Conservation (phyloP, 176 grass and related monocot genomes). For the Pontederia paniculata region DNA sequence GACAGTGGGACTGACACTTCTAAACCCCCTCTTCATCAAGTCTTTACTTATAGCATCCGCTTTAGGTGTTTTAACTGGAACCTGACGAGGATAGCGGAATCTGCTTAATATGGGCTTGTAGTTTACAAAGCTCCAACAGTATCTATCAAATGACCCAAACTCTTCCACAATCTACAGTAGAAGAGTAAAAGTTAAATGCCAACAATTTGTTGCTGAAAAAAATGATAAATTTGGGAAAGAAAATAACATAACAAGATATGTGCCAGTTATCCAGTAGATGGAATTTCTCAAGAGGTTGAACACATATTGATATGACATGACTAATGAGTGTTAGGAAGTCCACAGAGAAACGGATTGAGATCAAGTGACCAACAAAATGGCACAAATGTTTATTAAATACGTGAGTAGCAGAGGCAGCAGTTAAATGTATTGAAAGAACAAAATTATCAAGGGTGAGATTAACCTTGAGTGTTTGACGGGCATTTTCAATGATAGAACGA, state of each 20-base stretch:
- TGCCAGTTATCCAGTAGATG: too few relatives aligned
- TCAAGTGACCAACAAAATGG: too few relatives aligned
- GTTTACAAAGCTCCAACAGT: constrained; percentile 89
- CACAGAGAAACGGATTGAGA: too few relatives aligned
- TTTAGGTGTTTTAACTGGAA: constrained; percentile 76
- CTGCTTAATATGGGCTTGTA: constrained; percentile 67
- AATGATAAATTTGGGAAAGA: not conserved
- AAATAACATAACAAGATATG: too few relatives aligned
- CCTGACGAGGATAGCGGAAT: constrained; percentile 81
- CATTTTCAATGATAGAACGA: constrained; percentile 65
- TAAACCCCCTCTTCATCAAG: constrained; percentile 69
- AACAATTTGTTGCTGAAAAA: not conserved
- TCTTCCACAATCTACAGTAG: constrained; percentile 47
- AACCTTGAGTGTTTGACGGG: constrained; percentile 80
- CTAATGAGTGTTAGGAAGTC: too few relatives aligned
- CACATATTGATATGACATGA: too few relatives aligned
- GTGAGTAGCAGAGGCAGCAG: too few relatives aligned
- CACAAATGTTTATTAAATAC: too few relatives aligned
- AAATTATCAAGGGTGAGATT: not conserved
- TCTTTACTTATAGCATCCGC: constrained; percentile 97
- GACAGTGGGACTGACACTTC: constrained; percentile 72
- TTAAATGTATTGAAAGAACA: too few relatives aligned
- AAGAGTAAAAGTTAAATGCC: not conserved
- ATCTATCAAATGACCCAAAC: constrained; percentile 86
- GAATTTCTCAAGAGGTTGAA: too few relatives aligned